Base-by-base conservation (phyloP, 179 eudicot genomes). In the Beta macrorhiza region DNA sequence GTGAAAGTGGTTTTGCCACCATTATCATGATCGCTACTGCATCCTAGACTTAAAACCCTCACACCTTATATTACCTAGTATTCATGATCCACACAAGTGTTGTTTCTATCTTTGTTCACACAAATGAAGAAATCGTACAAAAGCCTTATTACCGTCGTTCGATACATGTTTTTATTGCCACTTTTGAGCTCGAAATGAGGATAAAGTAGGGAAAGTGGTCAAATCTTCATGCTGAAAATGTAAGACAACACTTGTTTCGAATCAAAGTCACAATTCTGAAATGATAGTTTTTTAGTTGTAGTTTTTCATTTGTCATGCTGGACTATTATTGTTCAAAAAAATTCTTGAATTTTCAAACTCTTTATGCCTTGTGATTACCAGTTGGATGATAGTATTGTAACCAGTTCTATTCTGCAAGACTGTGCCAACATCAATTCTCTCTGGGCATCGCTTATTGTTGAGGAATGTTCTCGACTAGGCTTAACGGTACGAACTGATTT, bases 381-480 rank as follows among this genome's bases (percentile, higher is more conserved):
- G 87, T 76, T 72, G 72, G 88, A 83, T 79, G 82, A 79, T 80
- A 73, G 53, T 61, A 82, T 70, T 67, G 79, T 73, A 68, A 76
- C 75, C 59, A 81, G 84, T 59, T 80, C 77, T 76, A 79, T 82
- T 73, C 64, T 86, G 51, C 81, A 83, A 86, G 90, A 82, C 51
- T 90, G 82, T 84, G 90, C 91, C 71, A 94, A 94, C 88, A 91
- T 96, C 90, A 96, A 94, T 87, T 75, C 90, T 80, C 84, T 96
- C 77, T 96, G 99, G 99, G 99, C 97, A 25, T 89, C 89, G 69
- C 92, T 96, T 77, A 92, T 96, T 65, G 83, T 96, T 69, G 99
- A 96, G 87, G 99, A 96, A 89, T 96, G 97, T 87, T 84, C 74
- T 70, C 94, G 99, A 42, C 98, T 96, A 84, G 99, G 99, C 84